Percentiles rank a stretch among this genome's conserved stretches.
Conservation (phyloP, 2,329 filamentous ascomycete species). For the Pseudocercospora crystallina region DNA sequence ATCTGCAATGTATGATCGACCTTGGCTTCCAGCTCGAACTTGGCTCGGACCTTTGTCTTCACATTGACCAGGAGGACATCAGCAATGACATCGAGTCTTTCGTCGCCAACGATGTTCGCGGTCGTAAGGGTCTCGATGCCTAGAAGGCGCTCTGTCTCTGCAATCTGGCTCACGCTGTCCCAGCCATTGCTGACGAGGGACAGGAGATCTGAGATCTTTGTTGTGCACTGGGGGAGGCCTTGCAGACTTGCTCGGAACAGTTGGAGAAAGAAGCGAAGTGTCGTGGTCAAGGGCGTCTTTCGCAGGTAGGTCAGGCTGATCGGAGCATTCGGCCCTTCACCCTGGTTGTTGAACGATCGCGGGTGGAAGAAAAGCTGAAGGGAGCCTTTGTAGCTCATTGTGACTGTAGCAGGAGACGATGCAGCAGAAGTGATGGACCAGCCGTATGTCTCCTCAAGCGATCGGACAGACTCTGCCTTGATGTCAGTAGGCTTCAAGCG, state of each 20-base stretch:
- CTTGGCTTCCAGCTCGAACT: constrained; percentile 52
- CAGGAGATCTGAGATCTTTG: constrained; percentile 59
- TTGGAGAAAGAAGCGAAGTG: constrained; percentile 74
- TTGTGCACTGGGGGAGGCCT: constrained; percentile 59
- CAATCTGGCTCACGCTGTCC: constrained; percentile 62
- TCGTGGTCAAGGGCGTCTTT: constrained; percentile 58
- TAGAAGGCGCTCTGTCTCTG: constrained; percentile 61
- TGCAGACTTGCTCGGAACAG: constrained; percentile 69
- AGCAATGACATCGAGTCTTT: constrained; percentile 61
- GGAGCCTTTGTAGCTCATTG: constrained; percentile 70
- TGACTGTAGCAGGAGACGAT: constrained; percentile 62
- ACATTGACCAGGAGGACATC: constrained; percentile 64
- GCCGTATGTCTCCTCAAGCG: constrained; percentile 64
- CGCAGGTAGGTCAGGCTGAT: constrained; percentile 73
- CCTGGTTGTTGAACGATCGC: constrained; percentile 52
- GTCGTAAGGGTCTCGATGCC: constrained; percentile 65
- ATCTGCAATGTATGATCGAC: constrained; percentile 47
- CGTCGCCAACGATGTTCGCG: constrained; percentile 64
- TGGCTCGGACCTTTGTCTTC: constrained; percentile 67
- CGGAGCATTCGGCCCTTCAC: constrained; percentile 44
- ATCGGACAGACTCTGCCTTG: constrained; percentile 63
- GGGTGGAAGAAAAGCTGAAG: constrained; percentile 73
- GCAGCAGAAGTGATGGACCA: constrained; percentile 68
- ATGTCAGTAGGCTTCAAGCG: constrained; percentile 15
- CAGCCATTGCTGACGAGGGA: constrained; percentile 61